These are phyloP conservation scores for Lasiodiplodia gonubiensis DNA, from an alignment of 2,329 filamentous ascomycete species.

Conservation along the genomic window DNA sequence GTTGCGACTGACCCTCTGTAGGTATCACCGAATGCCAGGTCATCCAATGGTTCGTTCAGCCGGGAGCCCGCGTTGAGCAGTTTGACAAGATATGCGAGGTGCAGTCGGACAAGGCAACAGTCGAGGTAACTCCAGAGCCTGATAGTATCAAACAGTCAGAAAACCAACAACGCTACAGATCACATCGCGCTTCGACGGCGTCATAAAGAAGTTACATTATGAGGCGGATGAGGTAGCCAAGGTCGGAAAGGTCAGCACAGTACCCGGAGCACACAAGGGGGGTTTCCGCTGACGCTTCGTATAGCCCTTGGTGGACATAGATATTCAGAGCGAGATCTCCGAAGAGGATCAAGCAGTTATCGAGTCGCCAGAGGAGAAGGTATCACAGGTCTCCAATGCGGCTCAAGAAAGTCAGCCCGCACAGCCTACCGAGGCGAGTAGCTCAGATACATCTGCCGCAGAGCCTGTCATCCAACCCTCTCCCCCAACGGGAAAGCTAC, in stretches of 20 bases:
- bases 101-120: conserved; percentile 91
- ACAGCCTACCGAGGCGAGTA: conserved; percentile 31
- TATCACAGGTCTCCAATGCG: conserved; percentile 4
- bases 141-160: conserved; percentile 32
- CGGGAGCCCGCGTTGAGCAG: conserved; percentile 93
- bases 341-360: conserved; percentile 60
- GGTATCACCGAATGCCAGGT: conserved; percentile 98
- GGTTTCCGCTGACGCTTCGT: background rate
- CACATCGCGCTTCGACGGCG: conserved; percentile 90
- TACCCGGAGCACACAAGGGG: background rate
- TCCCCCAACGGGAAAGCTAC: conserved; percentile 23
- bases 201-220: conserved; percentile 96
- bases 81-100: conserved; percentile 98
- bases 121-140: conserved; percentile 53
- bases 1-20: conserved; percentile 43
- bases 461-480: background rate
- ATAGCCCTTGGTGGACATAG: conserved; percentile 89
- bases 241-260: conserved; percentile 70
- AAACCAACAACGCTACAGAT: conserved; percentile 63
- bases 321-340: conserved; percentile 79
- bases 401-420: conserved; percentile 34
- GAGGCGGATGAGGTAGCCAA: conserved; percentile 95
- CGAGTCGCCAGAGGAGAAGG: conserved; percentile 15
- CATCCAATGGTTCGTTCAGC: conserved; percentile 99
- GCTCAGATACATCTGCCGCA: conserved; percentile 18